These are phyloP conservation scores for Amanita fuliginea DNA, from an alignment of 768 basidiomycete species.

Conservation along the genomic window DNA sequence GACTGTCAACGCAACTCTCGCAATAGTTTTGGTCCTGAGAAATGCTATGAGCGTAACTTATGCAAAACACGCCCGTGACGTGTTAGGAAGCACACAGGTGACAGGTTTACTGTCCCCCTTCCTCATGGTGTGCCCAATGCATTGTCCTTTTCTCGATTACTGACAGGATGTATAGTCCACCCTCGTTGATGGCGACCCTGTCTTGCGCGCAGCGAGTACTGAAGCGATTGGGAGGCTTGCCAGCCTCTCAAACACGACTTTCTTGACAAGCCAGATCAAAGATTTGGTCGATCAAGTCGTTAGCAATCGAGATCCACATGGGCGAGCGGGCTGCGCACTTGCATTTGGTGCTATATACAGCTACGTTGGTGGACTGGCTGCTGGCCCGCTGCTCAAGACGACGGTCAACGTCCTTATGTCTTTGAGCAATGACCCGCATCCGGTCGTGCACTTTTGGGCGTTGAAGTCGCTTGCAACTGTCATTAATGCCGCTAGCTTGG, in stretches of 20 bases:
- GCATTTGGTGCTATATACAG: conserved; percentile 89
- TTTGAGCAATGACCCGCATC: conserved; percentile 91
- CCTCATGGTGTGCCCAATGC: conserved; percentile 52
- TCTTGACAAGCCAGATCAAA: conserved; percentile 82
- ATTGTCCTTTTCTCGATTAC: not conserved
- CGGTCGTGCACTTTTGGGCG: conserved; percentile 92
- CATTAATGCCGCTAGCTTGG: conserved; percentile 83
- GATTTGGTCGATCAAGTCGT: conserved; percentile 89
- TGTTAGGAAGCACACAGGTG: conserved; percentile 55
- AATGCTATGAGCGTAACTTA: conserved; percentile 35
- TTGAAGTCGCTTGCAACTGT: conserved; percentile 77
- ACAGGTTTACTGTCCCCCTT: conserved; percentile 54
- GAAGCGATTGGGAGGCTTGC: conserved; percentile 86
- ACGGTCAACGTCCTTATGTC: conserved; percentile 94
- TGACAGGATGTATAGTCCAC: conserved; percentile 41
- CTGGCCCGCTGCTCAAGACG: conserved; percentile 89
- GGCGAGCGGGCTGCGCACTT: conserved; percentile 86
- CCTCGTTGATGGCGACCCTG: conserved; percentile 68
- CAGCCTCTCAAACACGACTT: conserved; percentile 70
- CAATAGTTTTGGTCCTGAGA: conserved; percentile 60
- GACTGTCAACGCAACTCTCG: conserved; percentile 66
- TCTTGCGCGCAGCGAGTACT: conserved; percentile 69
- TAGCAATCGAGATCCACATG: conserved; percentile 85
- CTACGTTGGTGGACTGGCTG: conserved; percentile 89
- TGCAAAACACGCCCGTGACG: conserved; percentile 51